Percentiles rank a stretch among this genome's conserved stretches.
Evolutionary conservation across 768 basidiomycete genomes (phyloP).

Genomic region (Amanita phalloides): DNA sequence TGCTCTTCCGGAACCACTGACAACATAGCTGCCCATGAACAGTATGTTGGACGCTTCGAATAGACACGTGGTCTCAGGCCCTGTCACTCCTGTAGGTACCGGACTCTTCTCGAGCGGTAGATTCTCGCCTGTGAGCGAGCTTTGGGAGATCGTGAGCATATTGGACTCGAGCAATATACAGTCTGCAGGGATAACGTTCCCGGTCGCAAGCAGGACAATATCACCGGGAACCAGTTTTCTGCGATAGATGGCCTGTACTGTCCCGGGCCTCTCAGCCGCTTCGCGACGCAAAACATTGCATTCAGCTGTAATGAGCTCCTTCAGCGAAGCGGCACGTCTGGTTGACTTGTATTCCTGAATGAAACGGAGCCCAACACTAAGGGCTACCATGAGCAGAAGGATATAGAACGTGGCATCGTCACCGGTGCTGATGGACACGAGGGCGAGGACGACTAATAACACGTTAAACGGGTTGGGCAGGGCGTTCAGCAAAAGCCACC

Average conservation of each 20-base stretch:
- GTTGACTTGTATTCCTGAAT: slow-evolving; percentile 22
- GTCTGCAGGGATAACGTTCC: slow-evolving; percentile 17
- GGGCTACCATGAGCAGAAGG: slow-evolving; percentile 22
- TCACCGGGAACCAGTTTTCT: slow-evolving; percentile 22
- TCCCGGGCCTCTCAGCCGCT: background rate
- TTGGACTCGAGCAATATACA: no score
- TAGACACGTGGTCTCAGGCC: no score
- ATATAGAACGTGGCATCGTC: slow-evolving; percentile 22
- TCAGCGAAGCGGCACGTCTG: slow-evolving; percentile 21
- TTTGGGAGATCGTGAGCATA: no score
- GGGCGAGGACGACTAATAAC: slow-evolving; percentile 18
- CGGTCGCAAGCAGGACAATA: slow-evolving; percentile 18
- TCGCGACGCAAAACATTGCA: slow-evolving; percentile 20
- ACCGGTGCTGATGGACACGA: slow-evolving; percentile 19
- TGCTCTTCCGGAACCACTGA: no score
- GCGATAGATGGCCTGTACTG: slow-evolving; percentile 19
- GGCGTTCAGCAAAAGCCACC: slow-evolving; percentile 19
- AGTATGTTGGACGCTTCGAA: no score
- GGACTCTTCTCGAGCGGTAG: no score
- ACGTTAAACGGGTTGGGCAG: slow-evolving; percentile 24
- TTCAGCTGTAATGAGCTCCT: slow-evolving; percentile 22
- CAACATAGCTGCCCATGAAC: no score
- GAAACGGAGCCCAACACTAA: slow-evolving; percentile 18
- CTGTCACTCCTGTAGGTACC: no score
- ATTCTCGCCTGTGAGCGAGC: no score